These are phyloP conservation scores for Thielaviopsis populi DNA, from an alignment of 2,329 filamentous ascomycete genomes.

Conservation along the genomic window DNA sequence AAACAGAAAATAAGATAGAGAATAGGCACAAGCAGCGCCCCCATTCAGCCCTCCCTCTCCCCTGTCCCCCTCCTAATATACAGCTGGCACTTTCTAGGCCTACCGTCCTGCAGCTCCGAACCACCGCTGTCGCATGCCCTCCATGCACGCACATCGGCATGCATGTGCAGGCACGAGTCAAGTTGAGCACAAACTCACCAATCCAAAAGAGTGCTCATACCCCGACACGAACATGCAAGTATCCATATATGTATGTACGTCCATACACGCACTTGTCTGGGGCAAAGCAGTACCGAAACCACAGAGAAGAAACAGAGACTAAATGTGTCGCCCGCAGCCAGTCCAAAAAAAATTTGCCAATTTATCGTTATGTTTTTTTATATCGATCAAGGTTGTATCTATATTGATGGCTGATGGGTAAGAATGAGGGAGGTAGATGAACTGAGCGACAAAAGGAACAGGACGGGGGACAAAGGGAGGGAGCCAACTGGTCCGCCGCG, in stretches of 20 bases:
- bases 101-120: not conserved
- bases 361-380: too few species aligned
- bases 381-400: too few species aligned
- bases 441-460: too few species aligned
- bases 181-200: not conserved
- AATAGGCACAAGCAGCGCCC: not conserved
- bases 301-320: too few species aligned
- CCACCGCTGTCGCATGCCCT: not conserved
- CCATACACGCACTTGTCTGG: not conserved
- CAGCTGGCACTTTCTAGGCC: not conserved
- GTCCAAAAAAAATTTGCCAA: too few species aligned
- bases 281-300: too few species aligned
- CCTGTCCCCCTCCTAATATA: too few species aligned
- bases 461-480: not conserved
- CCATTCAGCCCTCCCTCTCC: too few species aligned
- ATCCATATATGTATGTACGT: not conserved
- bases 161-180: not conserved
- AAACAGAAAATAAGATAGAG: too few species aligned
- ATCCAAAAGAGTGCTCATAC: too few species aligned
- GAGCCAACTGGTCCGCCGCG: not conserved
- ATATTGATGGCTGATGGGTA: not conserved
- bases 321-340: too few species aligned
- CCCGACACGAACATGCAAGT: too few species aligned
- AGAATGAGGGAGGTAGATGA: not conserved
- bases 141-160: not conserved